These are phyloP conservation scores for Microsporum ferrugineum DNA, from an alignment of 2,329 filamentous ascomycete species.

Conservation along the genomic window DNA sequence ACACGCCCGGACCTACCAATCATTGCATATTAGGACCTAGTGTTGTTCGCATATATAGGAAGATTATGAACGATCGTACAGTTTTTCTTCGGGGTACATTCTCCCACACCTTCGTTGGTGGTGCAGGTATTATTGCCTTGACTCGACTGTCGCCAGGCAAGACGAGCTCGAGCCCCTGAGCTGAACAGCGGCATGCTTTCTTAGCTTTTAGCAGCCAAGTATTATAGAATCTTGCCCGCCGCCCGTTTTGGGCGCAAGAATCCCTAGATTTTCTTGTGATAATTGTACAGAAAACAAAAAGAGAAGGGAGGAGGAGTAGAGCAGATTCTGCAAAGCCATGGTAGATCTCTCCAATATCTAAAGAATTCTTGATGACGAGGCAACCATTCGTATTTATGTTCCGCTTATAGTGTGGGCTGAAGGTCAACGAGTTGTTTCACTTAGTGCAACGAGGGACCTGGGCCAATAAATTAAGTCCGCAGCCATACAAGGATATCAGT, in stretches of 20 bases:
- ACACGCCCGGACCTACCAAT: background rate
- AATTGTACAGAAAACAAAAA: background rate
- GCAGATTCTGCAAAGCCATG: background rate
- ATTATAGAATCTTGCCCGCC: background rate
- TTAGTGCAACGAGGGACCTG: background rate
- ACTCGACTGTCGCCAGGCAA: background rate
- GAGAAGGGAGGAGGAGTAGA: background rate
- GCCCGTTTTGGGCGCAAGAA: background rate
- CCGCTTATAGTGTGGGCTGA: background rate
- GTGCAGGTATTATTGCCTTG: slow-evolving; percentile 2
- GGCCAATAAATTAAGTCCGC: background rate
- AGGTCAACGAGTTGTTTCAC: background rate
- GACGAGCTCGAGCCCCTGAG: background rate
- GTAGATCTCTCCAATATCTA: background rate
- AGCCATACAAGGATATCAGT: background rate
- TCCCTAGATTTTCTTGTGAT: background rate
- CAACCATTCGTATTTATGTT: background rate
- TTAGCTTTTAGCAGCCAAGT: background rate
- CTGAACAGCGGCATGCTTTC: background rate
- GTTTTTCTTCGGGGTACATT: background rate
- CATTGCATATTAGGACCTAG: background rate
- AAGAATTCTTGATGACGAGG: background rate
- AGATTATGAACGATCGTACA: background rate
- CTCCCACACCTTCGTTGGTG: background rate
- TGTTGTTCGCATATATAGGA: background rate